Evolutionary conservation across 2,329 filamentous ascomycete species (phyloP), one percentile per base, ranked within the genome.

Genomic region (Cordyceps militaris): DNA sequence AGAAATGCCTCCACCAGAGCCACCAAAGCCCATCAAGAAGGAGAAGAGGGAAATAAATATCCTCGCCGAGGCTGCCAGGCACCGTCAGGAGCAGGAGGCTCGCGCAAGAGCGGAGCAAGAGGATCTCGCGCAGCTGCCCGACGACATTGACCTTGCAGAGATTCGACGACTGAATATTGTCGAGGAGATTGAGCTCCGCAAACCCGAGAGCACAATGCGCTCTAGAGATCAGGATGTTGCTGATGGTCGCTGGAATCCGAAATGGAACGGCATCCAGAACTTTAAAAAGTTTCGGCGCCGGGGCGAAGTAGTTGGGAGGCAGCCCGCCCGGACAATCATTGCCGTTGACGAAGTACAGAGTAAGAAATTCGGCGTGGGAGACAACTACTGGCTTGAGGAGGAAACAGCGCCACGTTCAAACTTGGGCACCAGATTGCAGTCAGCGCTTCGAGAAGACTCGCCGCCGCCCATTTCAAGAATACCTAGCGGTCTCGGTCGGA

Each of bases 181-280:
- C 1, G 89, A 94, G 66, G 82, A 87, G 61, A 89, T 96, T 72
- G 79, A 87, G 9, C 69, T 97, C 0, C 79, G 77, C 24, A 57
- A 66, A 61, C 63, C 66, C 65, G 66, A 65, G 53, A 61, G 65
- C 56, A 58, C 63, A 3, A 58, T 63, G 30, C 68, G 63, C 56
- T 70, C 63, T 60, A 63, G 65, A 61, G 82, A 85, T n/a, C 73
- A 76, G 58, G 79, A 81, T 21, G 69, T 78, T 46, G 76, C 73
- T 1, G 75, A 77, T 44, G 78, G 79, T 5, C 80, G 89, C 42
- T 97, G 93, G 92, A 83, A 97, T 63, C 85, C 90, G 1, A 80
- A 79, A 40, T 99, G 94, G 94, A 96, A 97, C 68, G 94, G 93
- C 0, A 81, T 93, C 44, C 93, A 91, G 71, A 97, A 99, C 67